Evolutionary conservation across 805 yeast genomes (phyloP).

Genomic region (Blastobotrys attinorum): DNA sequence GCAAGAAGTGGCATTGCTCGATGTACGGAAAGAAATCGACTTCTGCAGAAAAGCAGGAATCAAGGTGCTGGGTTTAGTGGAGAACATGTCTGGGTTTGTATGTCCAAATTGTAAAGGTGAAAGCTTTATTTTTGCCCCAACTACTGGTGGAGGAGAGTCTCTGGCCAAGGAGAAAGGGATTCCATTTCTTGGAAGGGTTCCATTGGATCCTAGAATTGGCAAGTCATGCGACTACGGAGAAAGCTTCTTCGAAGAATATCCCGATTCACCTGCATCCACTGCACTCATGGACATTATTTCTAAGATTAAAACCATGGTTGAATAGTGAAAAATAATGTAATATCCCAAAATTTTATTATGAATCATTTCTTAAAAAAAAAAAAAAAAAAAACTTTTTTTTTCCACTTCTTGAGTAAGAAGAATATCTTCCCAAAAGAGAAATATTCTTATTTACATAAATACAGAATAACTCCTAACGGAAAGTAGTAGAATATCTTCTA

Average conservation of each 20-base stretch:
- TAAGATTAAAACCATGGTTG: constrained; percentile 17
- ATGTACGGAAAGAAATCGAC: constrained; percentile 92
- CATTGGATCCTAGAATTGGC: constrained; percentile 93
- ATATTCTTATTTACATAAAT: too few species aligned
- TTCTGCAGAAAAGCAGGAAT: constrained; percentile 90
- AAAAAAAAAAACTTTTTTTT: too few species aligned
- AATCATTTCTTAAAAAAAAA: too few species aligned
- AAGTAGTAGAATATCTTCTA: too few species aligned
- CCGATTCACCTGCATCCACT: constrained; percentile 87
- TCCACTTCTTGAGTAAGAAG: too few species aligned
- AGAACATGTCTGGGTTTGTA: constrained; percentile 97
- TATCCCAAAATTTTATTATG: too few species aligned
- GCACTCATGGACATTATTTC: constrained; percentile 76
- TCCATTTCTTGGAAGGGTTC: constrained; percentile 84
- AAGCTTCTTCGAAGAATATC: constrained; percentile 65
- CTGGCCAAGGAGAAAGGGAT: constrained; percentile 72
- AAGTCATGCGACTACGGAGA: constrained; percentile 80
- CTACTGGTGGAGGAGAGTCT: constrained; percentile 93
- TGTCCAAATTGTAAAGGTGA: constrained; percentile 92
- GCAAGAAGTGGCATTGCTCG: constrained; percentile 91
- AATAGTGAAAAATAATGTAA: too few species aligned
- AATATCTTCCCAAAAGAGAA: too few species aligned
- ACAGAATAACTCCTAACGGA: too few species aligned
- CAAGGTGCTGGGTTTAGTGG: constrained; percentile 81
- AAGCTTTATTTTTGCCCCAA: constrained; percentile 83